Base-by-base conservation (phyloP, 352 stramenopile species). In the Pythium rhizo-oryzae region DNA sequence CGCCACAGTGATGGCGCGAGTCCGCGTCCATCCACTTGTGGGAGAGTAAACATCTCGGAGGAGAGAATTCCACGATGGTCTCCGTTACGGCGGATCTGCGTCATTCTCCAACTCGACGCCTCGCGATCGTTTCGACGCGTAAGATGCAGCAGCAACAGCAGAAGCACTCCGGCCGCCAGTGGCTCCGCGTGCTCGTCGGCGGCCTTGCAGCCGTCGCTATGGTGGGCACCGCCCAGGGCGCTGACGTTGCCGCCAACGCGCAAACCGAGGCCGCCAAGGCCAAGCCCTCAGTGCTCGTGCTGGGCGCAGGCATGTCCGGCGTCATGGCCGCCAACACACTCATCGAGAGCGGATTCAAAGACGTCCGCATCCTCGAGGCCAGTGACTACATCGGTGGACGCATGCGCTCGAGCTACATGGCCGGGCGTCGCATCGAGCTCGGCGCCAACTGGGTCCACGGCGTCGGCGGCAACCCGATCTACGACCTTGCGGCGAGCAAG, bases 351-450 rank as follows among this genome's bases (percentile, higher is more conserved):
- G 59, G 59, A 28, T 65, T 58, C 47, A 65, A 19, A 15, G 47
- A 65, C 59, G 46, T 65, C 33, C 57, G 46, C 46, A 65, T 65
- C 59, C 55, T 65, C 23, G 59, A 65, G 24, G 59, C 59, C 28
- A 65, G 58, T 46, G 33, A 57, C 59, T 65, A 58, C 59, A 65
- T 65, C 30, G 59, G 59, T 23, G 59, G 59, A 46, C 59, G 59
- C 46, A 65, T 7, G 35, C 35, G 7, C 35, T 65, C 13, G 59
- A n/a, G n/a, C n/a, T n/a, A n/a, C n/a, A 28, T 30, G 59, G 59
- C n/a, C 59, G 59, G n/a, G 35, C n/a, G 25, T n/a, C n/a, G n/a
- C n/a, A 57, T 65, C 30, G 59, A 65, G 21, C 35, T 58, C 28
- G 59, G 59, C 30, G 59, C 59, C 2, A 65, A 65, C 30, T 65